Evolutionary conservation across 768 basidiomycete species (phyloP), one percentile per base, ranked within the genome.

Genomic region (Leucocoprinus sp.): DNA sequence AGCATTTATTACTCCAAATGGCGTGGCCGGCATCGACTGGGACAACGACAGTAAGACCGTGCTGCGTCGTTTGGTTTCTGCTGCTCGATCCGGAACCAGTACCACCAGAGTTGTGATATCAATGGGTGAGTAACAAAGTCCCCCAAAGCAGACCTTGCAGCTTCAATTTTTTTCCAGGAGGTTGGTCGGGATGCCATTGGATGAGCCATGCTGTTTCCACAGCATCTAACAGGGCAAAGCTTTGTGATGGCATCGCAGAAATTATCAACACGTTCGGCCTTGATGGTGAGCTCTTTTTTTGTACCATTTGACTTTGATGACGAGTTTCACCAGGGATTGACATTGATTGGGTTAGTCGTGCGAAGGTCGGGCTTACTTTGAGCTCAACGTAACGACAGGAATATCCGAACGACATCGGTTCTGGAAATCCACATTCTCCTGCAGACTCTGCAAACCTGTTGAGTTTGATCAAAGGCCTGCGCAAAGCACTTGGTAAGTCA

Each of bases 1-100:
- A 81, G 83, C 82, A 3, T 88, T 84, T 54, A 80, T 77, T 11
- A 71, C 75, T 5, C 80, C 83, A 4, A 80, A 74, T 43, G 74
- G 75, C 6, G 67, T 71, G 29, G 66, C 64, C 45, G 64, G 61
- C 9, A 60, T 86, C 17, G 61, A 66, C 31, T 80, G 76, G 64
- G 74, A 71, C 28, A 58, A 62, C 33, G 71, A 73, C 33, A 72
- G 74, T 18, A 67, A 68, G 33, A 58, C 65, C 15, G 65, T 77
- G 21, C 68, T 88, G 6, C 64, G 68, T 52, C 59, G 76, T 19
- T 64, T 84, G 12, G 80, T 84, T n/a, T 60, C 61, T 8, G 61
- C 61, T 37, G 82, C 73, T 1, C 74, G 75, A 42, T 69, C 65
- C 14, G 74, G 70, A 50, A 72, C 72, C 1, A 63, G 68, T 18